Conservation (phyloP, 2,329 filamentous ascomycete species). For the Penicillium sp. region DNA sequence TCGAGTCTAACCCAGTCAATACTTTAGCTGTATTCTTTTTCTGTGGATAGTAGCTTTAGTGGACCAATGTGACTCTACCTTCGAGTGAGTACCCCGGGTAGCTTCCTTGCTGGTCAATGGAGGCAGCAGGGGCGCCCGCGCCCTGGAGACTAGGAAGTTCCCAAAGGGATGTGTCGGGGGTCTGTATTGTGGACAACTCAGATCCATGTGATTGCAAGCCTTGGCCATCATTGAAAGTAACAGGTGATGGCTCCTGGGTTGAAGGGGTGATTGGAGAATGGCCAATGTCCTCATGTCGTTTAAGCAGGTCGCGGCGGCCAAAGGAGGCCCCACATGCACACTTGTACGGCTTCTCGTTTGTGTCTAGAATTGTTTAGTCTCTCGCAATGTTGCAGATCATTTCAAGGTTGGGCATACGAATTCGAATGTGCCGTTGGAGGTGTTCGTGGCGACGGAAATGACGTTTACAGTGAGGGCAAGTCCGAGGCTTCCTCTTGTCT, state of each 20-base stretch:
- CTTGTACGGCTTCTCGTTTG: slow-evolving; percentile 17
- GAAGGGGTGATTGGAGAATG: slow-evolving; percentile 11
- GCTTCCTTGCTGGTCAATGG: not conserved
- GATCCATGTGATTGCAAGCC: not conserved
- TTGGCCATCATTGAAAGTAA: not conserved
- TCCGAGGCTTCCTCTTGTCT: slow-evolving; percentile 7
- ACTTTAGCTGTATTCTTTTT: not conserved
- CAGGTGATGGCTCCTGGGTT: slow-evolving; percentile 1
- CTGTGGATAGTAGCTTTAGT: not conserved
- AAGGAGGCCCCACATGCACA: slow-evolving; percentile 17
- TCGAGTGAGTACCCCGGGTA: not conserved
- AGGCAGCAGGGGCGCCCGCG: not conserved
- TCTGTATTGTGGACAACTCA: not conserved
- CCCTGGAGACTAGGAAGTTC: not conserved
- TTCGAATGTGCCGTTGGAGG: slow-evolving; percentile 17
- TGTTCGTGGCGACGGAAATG: slow-evolving; percentile 17
- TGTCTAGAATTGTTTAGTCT: slow-evolving; percentile 8
- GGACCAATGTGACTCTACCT: not conserved
- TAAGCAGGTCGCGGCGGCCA: slow-evolving; percentile 15
- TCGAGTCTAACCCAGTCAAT: not conserved
- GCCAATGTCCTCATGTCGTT: slow-evolving; percentile 12
- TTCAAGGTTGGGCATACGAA: slow-evolving; percentile 5
- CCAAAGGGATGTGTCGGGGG: not conserved
- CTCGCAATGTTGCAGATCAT: not conserved
- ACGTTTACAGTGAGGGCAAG: slow-evolving; percentile 13